A percentile compares a stretch with the other conserved stretches of the same genome.
phyloP scores from a whole-genome alignment of 305 asterid species.

The Fraxinus angustifolia region DNA sequence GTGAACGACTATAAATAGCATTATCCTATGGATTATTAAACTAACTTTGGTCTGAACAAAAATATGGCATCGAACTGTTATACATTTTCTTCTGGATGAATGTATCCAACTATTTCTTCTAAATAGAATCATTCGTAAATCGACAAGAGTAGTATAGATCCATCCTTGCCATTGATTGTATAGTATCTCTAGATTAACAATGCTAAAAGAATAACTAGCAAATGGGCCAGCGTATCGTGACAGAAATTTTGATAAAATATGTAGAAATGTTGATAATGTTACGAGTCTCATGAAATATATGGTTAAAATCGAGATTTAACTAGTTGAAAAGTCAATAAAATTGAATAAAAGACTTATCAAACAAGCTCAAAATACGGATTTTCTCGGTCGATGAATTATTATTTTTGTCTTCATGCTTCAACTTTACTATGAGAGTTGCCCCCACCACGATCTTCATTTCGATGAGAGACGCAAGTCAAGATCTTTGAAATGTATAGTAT shows the following conservation, averaged over 20 bases:
- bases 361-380: not conserved
- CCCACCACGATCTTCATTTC: not conserved
- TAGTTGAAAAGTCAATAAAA: not conserved
- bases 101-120: not conserved
- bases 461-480: not conserved
- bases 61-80: not conserved
- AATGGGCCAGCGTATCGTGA: not conserved
- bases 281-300: not conserved
- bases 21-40: no score
- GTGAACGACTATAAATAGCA: not conserved
- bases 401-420: not conserved
- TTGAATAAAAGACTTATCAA: not conserved
- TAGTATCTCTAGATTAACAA: not conserved
- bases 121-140: not conserved
- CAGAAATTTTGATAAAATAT: not conserved
- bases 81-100: not conserved
- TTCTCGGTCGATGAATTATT: not conserved
- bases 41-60: not conserved
- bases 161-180: not conserved
- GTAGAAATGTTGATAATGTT: not conserved
- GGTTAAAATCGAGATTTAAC: not conserved
- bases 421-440: not conserved
- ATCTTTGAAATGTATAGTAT: not conserved
- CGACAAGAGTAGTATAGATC: not conserved
- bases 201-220: not conserved